Percentiles rank a stretch among this genome's conserved stretches.
Evolutionary conservation across 2,329 filamentous ascomycete species (phyloP).

Genomic region (Mycosphaerella sp.): DNA sequence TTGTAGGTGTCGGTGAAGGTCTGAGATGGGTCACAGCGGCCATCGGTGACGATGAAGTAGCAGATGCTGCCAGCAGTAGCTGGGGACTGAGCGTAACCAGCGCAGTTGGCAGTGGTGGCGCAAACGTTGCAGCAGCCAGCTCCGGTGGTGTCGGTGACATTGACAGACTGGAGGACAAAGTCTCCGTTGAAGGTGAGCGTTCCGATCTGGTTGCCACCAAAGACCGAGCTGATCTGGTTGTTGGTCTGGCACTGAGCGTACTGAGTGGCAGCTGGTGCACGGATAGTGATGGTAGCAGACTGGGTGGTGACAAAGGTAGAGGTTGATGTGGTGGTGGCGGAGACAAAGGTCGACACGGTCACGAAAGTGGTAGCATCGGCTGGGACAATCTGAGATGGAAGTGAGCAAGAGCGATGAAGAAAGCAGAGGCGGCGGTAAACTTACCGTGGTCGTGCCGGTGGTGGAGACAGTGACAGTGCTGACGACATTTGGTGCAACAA

Average conservation of each 20-base stretch:
- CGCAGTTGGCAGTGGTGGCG: constrained; percentile 5
- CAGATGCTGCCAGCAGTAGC: neutral
- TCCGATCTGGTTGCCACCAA: constrained; percentile 10
- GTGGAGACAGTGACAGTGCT: constrained; percentile 1
- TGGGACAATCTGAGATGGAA: neutral
- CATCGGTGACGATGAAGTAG: constrained; percentile 5
- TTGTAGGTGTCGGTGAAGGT: constrained; percentile 6
- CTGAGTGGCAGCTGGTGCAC: constrained; percentile 5
- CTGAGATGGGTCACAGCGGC: neutral
- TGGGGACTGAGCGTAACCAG: constrained; percentile 6
- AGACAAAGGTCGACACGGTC: constrained; percentile 1
- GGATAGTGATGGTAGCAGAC: constrained; percentile 6
- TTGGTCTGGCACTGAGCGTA: constrained; percentile 36
- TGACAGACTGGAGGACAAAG: constrained; percentile 6
- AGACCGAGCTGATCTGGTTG: constrained; percentile 6
- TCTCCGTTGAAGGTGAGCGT: constrained; percentile 6
- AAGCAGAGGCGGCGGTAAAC: neutral
- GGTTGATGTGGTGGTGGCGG: constrained; percentile 2
- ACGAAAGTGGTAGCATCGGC: constrained; percentile 1
- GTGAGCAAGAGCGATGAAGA: neutral
- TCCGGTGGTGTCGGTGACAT: constrained; percentile 1
- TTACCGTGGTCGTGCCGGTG: neutral
- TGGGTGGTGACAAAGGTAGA: constrained; percentile 3
- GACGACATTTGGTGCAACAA: neutral
- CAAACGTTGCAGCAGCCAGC: constrained; percentile 3